These are phyloP conservation scores for Camelina hispida DNA, from an alignment of 345 rosid species.

Conservation along the genomic window DNA sequence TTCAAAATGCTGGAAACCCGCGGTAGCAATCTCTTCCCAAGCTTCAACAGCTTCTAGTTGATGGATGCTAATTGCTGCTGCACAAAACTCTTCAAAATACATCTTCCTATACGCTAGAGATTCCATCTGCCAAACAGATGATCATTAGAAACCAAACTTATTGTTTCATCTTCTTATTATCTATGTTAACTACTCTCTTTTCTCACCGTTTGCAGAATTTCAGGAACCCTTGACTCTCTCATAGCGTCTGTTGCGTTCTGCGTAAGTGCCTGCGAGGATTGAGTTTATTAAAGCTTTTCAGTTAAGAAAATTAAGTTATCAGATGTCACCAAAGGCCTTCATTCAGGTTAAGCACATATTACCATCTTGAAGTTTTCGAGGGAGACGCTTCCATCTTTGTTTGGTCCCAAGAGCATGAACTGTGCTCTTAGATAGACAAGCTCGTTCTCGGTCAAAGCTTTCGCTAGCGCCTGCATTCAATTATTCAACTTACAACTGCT, in stretches of 20 bases:
- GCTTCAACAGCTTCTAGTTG: constrained; percentile 76
- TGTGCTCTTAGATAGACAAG: constrained; percentile 78
- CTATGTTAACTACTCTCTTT: too few species aligned
- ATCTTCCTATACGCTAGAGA: constrained; percentile 73
- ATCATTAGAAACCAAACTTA: constrained; percentile 14
- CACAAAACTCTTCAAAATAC: constrained; percentile 86
- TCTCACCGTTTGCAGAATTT: constrained; percentile 55
- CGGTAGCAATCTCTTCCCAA: constrained; percentile 73
- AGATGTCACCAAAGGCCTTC: constrained; percentile 1
- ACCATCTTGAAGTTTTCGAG: constrained; percentile 80
- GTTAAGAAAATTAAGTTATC: neutral
- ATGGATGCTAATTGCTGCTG: constrained; percentile 78
- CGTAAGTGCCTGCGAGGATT: constrained; percentile 55
- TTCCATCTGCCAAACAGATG: constrained; percentile 57
- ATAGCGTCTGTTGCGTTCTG: constrained; percentile 70
- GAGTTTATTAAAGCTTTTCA: neutral
- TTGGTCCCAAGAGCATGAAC: constrained; percentile 69
- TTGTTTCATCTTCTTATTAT: too few species aligned
- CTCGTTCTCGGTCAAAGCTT: constrained; percentile 78
- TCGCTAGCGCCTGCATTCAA: constrained; percentile 65
- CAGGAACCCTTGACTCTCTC: constrained; percentile 76
- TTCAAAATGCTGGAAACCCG: constrained; percentile 75
- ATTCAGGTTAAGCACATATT: constrained; percentile 16
- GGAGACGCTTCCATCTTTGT: constrained; percentile 69
- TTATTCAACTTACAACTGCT: constrained; percentile 24